Base-by-base conservation (phyloP, 768 basidiomycete genomes). In the Fistulinella prunicolor region DNA sequence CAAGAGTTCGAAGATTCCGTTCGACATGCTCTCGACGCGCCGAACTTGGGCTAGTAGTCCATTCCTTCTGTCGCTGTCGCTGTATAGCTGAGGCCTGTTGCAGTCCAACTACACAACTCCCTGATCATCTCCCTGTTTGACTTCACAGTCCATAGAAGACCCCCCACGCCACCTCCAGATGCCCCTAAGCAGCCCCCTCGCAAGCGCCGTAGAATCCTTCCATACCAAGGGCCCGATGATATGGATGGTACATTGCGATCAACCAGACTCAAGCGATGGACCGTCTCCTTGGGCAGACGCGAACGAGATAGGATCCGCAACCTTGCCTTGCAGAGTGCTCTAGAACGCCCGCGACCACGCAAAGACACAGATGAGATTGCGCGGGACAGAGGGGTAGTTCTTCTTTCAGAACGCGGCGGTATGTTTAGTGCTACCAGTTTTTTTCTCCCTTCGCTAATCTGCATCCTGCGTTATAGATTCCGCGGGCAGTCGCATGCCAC, bases 71-170 rank as follows among this genome's bases (percentile, higher is more conserved):
- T n/a, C n/a, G n/a, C 21, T 17, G 17, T 38, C 30, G 14, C 24
- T 35, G 10, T 10, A 16, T n/a, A 12, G 23, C 58, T 59, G 20
- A 62, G 47, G 21, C 22, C 50, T 26, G 47, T 9, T 36, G n/a
- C 51, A 85, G 85, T 89, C 23, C 87, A 89, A 65, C 70, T 90
- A 2, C 89, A 92, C 62, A 92, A 92, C 65, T 82, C 89, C 10
- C 74, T 92, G 26, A 82, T 92, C 29, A 89, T 91, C 24, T 89
- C 89, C 2, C 67, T 92, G 14, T 88, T 91, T 53, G 88, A 89
- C 65, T 85, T 85, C 20, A 86, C 87, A 2, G 80, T 81, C 0
- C 80, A 85, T 55, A 81, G 83, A 55, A 78, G 85, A 35, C 80
- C 81, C 2, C 78, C 79, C 0, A 82, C 86, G 1, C 84, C 86